phyloP scores from a whole-genome alignment of 768 basidiomycete species.

The Mycena indigotica region DNA sequence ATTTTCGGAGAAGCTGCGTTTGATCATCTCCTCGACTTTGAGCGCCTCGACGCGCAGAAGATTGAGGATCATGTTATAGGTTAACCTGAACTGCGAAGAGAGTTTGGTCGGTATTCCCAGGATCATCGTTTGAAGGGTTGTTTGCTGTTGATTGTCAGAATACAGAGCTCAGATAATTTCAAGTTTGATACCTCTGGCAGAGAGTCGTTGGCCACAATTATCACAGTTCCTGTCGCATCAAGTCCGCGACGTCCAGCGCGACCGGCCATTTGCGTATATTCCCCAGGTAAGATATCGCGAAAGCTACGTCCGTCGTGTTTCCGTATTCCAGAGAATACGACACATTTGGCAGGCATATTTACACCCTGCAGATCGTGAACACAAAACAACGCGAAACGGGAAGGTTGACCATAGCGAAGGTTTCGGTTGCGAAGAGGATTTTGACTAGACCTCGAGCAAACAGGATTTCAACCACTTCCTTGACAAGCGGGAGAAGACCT shows the following conservation, averaged over 20 bases:
- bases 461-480: conserved; percentile 97
- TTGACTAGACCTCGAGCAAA: conserved; percentile 96
- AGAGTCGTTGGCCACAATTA: conserved; percentile 82
- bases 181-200: conserved; percentile 92
- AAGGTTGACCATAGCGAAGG: conserved; percentile 91
- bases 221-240: conserved; percentile 93
- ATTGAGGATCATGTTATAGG: conserved; percentile 99
- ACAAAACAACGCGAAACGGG: neutral
- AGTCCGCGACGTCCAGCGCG: conserved; percentile 95
- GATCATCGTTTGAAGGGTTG: conserved; percentile 83
- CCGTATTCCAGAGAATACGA: conserved; percentile 91
- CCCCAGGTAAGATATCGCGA: conserved; percentile 86
- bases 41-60: conserved; percentile 94
- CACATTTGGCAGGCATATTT: conserved; percentile 98
- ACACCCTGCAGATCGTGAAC: conserved; percentile 67
- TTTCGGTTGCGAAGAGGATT: conserved; percentile 96
- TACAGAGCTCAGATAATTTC: neutral
- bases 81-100: conserved; percentile 93
- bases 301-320: conserved; percentile 96
- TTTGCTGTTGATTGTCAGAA: conserved; percentile 53
- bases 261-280: conserved; percentile 99
- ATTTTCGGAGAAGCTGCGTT: conserved; percentile 98
- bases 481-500: conserved; percentile 92
- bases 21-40: conserved; percentile 99
- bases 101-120: conserved; percentile 92